These are phyloP conservation scores for Entomortierella beljakovae DNA, from an alignment of 192 early-diverging fungal genomes.

Conservation along the genomic window DNA sequence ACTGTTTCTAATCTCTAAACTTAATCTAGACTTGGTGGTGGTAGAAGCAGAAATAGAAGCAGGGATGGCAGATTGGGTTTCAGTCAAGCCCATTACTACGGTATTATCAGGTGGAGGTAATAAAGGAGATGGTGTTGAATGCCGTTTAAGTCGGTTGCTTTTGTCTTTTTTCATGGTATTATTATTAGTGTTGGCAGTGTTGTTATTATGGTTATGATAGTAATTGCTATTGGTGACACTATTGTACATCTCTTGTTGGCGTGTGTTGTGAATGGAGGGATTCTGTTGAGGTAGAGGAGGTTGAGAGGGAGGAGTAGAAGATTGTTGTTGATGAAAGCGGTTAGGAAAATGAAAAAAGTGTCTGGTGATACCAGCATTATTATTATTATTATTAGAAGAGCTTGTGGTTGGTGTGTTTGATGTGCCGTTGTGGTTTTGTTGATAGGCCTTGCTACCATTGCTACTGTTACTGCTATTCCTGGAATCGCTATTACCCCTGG, in stretches of 20 bases:
- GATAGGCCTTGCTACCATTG: not conserved
- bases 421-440: not conserved
- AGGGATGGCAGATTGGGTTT: not conserved
- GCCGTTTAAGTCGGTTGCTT: not conserved
- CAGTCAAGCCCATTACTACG: not conserved
- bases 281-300: slow-evolving; percentile 7
- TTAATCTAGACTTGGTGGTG: not conserved
- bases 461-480: slow-evolving; percentile 19
- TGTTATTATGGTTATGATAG: slow-evolving; percentile 4
- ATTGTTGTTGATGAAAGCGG: slow-evolving; percentile 12
- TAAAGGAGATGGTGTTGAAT: slow-evolving; percentile 15
- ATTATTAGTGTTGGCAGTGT: not conserved
- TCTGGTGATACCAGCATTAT: slow-evolving; percentile 7
- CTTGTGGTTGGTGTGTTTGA: slow-evolving; percentile 1
- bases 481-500: slow-evolving; percentile 39
- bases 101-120: not conserved
- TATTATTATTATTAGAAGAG: slow-evolving; percentile 9
- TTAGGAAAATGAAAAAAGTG: slow-evolving; percentile 36
- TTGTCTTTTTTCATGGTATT: too few relatives aligned
- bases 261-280: not conserved
- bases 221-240: not conserved
- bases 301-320: not conserved
- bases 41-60: not conserved
- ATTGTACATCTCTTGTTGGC: slow-evolving; percentile 3
- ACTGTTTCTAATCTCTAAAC: slow-evolving; percentile 15